phyloP scores from a whole-genome alignment of 306 rosid species.

The Pachyrhizus erosus region DNA sequence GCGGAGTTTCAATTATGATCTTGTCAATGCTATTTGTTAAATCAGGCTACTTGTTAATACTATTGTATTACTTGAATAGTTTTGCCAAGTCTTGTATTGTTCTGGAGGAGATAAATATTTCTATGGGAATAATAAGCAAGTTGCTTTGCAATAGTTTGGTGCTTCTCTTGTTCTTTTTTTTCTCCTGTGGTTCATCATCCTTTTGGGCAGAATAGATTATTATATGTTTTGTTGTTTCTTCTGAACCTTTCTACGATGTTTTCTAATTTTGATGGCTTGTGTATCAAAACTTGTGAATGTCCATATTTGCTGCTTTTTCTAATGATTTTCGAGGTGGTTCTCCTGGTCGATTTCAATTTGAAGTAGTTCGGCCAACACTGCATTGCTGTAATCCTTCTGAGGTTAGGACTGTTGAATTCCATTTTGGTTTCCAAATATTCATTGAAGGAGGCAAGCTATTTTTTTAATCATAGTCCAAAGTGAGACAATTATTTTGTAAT shows the following conservation, averaged over 20 bases:
- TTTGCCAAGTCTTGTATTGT: background rate
- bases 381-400: constrained; percentile 26
- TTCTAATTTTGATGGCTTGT: constrained; percentile 19
- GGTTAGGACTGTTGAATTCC: constrained; percentile 25
- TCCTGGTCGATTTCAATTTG: constrained; percentile 26
- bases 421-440: constrained; percentile 34
- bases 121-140: background rate
- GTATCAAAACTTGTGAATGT: constrained; percentile 32
- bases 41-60: background rate
- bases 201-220: constrained; percentile 6
- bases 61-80: background rate
- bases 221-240: constrained; percentile 29
- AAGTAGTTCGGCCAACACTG: constrained; percentile 34
- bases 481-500: constrained; percentile 15
- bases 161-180: background rate
- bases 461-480: background rate
- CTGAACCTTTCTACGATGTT: background rate
- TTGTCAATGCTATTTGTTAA: background rate
- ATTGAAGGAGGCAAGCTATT: background rate
- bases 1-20: background rate
- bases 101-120: constrained; percentile 24
- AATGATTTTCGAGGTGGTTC: constrained; percentile 48
- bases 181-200: background rate
- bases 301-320: constrained; percentile 41
- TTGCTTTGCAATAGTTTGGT: constrained; percentile 24